Evolutionary conservation across 805 yeast species (phyloP), one percentile per base, ranked within the genome.

Genomic region (Tetrapisispora pingtungensis): DNA sequence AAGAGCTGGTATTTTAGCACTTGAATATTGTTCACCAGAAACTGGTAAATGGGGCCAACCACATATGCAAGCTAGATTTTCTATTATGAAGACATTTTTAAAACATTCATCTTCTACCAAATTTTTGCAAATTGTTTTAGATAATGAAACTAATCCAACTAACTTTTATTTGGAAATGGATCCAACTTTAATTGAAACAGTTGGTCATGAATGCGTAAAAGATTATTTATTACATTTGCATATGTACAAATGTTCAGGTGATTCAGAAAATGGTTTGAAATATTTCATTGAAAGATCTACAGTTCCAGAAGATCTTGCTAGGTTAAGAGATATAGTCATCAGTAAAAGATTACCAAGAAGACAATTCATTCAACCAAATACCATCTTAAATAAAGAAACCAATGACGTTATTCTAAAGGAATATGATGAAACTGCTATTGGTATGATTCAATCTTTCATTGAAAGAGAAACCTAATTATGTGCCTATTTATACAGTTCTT

Each of bases 1-100:
- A 22, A 74, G 95, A 54, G 95, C 95, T 6, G 96, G 96, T 46
- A 68, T 87, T 41, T 57, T 83, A 31, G 90, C 84, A 7, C 71
- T 87, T 58, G 95, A 87, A 62, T 84, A 74, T 61, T 87, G 94
- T 87, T 95, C 87, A 62, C 95, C 95, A 33, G 65, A 65, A 37
- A 73, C 85, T 26, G 68, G 70, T 47, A 86, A 85, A 65, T 87
- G 96, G 95, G 96, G 96, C 27, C 96, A 87, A 67, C 80, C 96
- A 13, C 96, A 87, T 62, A 85, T 86, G 87, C 95, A 86, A 67
- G 96, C 95, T 3, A 73, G 96, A 63, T 87, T 74, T 65, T 85
- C 93, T 28, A 86, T 87, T 53, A 72, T 84, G 73, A 84, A 84
- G 67, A 74, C 81, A 13, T 79, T 84, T 59, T 65, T 83, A 55